These are phyloP conservation scores for Cyanodermella asteris DNA, from an alignment of 2,329 filamentous ascomycete genomes.

Conservation along the genomic window DNA sequence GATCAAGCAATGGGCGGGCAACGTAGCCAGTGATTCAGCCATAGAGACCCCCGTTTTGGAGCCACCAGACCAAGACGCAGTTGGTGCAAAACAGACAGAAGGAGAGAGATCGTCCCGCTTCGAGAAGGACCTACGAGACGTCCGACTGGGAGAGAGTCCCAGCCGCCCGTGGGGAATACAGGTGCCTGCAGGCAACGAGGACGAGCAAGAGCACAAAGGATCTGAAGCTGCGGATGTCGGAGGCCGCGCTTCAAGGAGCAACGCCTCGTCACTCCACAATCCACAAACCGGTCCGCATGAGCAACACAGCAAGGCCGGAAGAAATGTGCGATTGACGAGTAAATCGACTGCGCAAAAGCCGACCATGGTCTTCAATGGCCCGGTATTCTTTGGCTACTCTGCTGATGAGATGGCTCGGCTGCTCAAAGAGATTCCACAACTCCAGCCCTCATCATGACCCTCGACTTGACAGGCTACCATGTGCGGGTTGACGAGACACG, in stretches of 20 bases:
- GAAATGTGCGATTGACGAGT: no score
- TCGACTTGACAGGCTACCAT: no score
- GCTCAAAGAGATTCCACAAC: conserved; percentile 43
- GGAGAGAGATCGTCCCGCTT: conserved; percentile 50
- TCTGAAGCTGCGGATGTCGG: not conserved
- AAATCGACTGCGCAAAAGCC: no score
- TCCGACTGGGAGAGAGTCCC: conserved; percentile 82
- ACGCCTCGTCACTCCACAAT: not conserved
- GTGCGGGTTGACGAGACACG: no score
- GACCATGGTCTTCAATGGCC: conserved; percentile 74
- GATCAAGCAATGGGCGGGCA: conserved; percentile 6
- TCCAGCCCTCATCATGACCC: no score
- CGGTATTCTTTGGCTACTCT: conserved; percentile 82
- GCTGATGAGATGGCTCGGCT: conserved; percentile 61
- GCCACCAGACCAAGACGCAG: conserved; percentile 20
- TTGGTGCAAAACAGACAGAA: conserved; percentile 6
- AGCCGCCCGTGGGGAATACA: conserved; percentile 84
- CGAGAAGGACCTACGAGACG: conserved; percentile 65
- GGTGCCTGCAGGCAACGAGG: conserved; percentile 34
- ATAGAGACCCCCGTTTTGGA: conserved; percentile 19
- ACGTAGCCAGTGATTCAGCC: conserved; percentile 11
- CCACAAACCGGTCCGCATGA: not conserved
- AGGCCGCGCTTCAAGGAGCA: not conserved
- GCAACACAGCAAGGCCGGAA: not conserved
- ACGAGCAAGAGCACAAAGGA: conserved; percentile 6